phyloP scores from a whole-genome alignment of 73 alveolate genomes.

The Tetrahymena thermophila region DNA sequence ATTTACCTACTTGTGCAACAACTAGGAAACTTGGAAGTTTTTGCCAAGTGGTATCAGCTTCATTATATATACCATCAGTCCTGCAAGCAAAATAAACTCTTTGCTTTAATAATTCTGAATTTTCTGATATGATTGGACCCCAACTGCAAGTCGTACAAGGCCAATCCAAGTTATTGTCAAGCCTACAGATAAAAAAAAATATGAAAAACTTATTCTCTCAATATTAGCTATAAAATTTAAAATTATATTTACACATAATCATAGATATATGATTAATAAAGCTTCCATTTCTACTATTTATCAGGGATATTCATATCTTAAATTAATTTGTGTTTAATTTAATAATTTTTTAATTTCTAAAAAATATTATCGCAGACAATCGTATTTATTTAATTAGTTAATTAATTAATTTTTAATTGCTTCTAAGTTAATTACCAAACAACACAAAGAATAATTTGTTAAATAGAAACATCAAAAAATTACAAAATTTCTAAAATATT shows the following conservation, averaged over 20 bases:
- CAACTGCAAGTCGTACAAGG: constrained; percentile 40
- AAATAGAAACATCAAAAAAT: no score
- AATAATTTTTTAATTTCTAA: neutral
- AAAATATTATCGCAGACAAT: neutral
- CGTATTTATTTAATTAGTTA: no score
- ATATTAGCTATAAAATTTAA: neutral
- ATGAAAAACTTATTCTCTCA: neutral
- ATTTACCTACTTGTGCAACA: constrained; percentile 36
- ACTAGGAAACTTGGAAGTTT: constrained; percentile 20
- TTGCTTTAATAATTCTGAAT: constrained; percentile 20
- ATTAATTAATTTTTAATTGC: no score
- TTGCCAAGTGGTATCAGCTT: constrained; percentile 20
- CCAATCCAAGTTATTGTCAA: constrained; percentile 38
- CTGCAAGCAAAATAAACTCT: constrained; percentile 34
- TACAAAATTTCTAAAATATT: no score
- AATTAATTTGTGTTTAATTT: neutral
- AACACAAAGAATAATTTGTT: neutral
- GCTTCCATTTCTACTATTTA: neutral
- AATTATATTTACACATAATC: neutral
- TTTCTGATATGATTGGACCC: constrained; percentile 25
- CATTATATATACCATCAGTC: constrained; percentile 43
- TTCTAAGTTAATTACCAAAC: neutral
- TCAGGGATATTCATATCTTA: neutral
- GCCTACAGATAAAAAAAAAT: neutral
- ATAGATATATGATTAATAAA: neutral